Evolutionary conservation across 495 filamentous ascomycete species (phyloP).

Genomic region (Aspergillus saccharolyticus): DNA sequence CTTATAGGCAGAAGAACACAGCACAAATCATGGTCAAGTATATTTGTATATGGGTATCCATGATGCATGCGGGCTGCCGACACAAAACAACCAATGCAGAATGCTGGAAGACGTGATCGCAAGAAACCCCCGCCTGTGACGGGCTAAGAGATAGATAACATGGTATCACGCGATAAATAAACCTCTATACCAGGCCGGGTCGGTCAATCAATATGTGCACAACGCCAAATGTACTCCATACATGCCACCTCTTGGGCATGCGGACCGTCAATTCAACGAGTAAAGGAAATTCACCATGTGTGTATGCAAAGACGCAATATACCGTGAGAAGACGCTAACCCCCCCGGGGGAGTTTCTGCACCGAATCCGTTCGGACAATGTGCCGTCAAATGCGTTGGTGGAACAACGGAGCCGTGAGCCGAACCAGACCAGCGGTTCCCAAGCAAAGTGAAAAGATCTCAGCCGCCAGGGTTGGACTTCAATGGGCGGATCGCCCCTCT

Average conservation of each 20-base stretch:
- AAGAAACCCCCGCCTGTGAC: neutral
- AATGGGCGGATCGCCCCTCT: slow-evolving; percentile 8
- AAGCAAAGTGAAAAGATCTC: neutral
- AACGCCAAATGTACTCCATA: slow-evolving; percentile 6
- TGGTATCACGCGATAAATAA: slow-evolving; percentile 20
- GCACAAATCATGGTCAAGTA: neutral
- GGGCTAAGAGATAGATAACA: slow-evolving; percentile 8
- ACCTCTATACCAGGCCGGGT: slow-evolving; percentile 12
- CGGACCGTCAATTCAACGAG: neutral
- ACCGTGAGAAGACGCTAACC: neutral
- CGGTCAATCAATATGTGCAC: slow-evolving; percentile 9
- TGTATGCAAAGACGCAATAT: neutral
- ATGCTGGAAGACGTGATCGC: slow-evolving; percentile 10
- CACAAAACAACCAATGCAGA: neutral
- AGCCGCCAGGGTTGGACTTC: neutral
- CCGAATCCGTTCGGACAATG: neutral
- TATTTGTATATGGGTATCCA: neutral
- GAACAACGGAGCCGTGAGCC: neutral
- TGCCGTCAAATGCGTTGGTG: neutral
- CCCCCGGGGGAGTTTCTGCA: neutral
- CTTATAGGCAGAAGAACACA: neutral
- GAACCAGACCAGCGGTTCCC: slow-evolving; percentile 12
- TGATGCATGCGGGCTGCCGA: neutral
- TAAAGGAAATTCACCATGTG: neutral
- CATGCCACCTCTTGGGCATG: neutral